Evolutionary conservation across 2,329 filamentous ascomycete species (phyloP), one percentile per base, ranked within the genome.

Genomic region (Dothistroma septosporum): DNA sequence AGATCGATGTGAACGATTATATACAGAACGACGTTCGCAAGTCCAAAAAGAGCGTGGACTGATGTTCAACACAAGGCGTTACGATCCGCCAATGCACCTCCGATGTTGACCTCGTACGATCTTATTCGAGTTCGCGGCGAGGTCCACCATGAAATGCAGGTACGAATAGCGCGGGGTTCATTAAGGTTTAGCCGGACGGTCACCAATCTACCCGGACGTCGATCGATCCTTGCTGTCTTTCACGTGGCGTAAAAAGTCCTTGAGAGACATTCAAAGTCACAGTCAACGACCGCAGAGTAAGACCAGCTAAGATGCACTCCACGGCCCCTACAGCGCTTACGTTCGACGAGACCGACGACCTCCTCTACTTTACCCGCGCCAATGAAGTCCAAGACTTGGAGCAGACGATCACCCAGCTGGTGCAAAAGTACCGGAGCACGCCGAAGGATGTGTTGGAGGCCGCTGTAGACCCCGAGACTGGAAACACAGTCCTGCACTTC

Each of bases 271-370:
- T 28, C 24, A 6, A 28, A 28, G 24, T 28, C 24, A 28, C 24
- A 28, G 24, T 28, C 24, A 6, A 28, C 24, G 24, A 28, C 2
- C 24, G 24, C 24, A 28, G 5, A 22, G 19, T 35, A 2, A 14
- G 21, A 28, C 12, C 44, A 50, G 21, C 19, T 5, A 47, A 22
- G 49, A 65, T 65, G 63, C 59, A 64, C 54, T 41, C 53, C 19
- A 21, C 53, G 32, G 46, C 61, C 1, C 56, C 55, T 1, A 61
- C 61, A 16, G 52, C 57, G 67, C 79, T 93, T 53, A 84, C 84
- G 54, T 87, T 89, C 73, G 92, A 96, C 57, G 85, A 92, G 75
- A 88, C 95, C 70, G 92, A 97, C 74, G 93, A 97, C 76, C 83
- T 97, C 66, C 85, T 97, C 67, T 97, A 96, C 79, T 86, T 91